Percentiles rank a stretch among this genome's conserved stretches.
Evolutionary conservation across 768 basidiomycete genomes (phyloP).

Genomic region (Mycena vitilis): DNA sequence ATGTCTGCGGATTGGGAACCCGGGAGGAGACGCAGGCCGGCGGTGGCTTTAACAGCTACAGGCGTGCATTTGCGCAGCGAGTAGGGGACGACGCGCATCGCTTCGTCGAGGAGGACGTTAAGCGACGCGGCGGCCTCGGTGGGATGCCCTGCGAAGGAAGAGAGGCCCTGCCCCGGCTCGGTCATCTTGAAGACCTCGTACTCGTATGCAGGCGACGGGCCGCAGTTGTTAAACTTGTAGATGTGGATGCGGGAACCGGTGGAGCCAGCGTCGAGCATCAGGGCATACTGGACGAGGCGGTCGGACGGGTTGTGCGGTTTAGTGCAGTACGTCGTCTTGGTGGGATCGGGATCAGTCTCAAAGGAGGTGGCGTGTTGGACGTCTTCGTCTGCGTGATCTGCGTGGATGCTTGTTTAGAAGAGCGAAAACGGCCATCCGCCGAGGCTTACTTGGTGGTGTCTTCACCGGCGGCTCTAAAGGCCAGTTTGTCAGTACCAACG

Average conservation of each 20-base stretch:
- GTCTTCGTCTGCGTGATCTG: conserved; percentile 28
- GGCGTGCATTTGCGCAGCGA: conserved; percentile 81
- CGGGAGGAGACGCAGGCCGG: conserved; percentile 84
- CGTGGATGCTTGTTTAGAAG: not conserved
- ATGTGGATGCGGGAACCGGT: conserved; percentile 98
- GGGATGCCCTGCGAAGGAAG: conserved; percentile 68
- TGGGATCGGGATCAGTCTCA: conserved; percentile 79
- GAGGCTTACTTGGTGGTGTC: too few relatives aligned
- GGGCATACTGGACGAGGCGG: conserved; percentile 87
- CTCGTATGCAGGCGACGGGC: conserved; percentile 80
- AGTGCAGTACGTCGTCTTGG: conserved; percentile 79
- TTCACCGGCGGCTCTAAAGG: too few relatives aligned
- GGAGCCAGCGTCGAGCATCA: conserved; percentile 99
- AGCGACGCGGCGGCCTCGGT: conserved; percentile 81
- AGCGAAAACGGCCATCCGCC: too few relatives aligned
- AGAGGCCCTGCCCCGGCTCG: conserved; percentile 75
- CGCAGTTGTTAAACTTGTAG: conserved; percentile 97
- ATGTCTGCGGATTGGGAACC: conserved; percentile 73
- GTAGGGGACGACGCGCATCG: conserved; percentile 80
- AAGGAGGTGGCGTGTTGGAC: conserved; percentile 62
- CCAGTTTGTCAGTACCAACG: too few relatives aligned
- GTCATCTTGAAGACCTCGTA: conserved; percentile 93
- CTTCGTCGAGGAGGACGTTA: conserved; percentile 84
- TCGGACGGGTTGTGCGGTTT: conserved; percentile 58
- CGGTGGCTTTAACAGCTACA: conserved; percentile 92